These are phyloP conservation scores for Solanum chacoense DNA, from an alignment of 305 asterid genomes.

Conservation along the genomic window DNA sequence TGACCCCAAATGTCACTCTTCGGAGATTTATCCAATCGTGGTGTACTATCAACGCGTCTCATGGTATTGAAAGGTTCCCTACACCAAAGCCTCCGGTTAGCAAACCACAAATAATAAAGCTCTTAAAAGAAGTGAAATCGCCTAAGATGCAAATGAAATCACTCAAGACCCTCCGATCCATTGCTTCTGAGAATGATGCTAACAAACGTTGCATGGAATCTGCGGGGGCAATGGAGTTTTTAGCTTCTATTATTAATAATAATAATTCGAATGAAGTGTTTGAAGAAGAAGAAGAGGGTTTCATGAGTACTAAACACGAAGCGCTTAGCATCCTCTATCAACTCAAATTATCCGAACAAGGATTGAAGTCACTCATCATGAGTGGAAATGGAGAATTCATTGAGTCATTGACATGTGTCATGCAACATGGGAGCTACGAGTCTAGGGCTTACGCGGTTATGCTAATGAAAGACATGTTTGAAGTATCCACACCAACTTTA, in stretches of 20 bases:
- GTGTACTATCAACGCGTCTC: slow-evolving; percentile 2
- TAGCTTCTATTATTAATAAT: slow-evolving; percentile 30
- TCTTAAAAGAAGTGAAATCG: not conserved
- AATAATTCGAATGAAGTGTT: not conserved
- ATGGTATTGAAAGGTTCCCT: slow-evolving; percentile 38
- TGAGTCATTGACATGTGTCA: not conserved
- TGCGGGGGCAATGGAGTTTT: slow-evolving; percentile 33
- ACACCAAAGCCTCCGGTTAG: slow-evolving; percentile 41
- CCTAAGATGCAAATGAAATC: slow-evolving; percentile 23
- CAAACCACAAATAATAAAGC: slow-evolving; percentile 1
- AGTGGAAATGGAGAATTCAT: not conserved
- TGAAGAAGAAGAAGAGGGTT: not conserved
- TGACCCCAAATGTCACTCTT: not conserved
- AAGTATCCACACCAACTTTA: not conserved
- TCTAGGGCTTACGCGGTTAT: slow-evolving; percentile 6
- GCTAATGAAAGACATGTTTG: slow-evolving; percentile 3
- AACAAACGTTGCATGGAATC: slow-evolving; percentile 48
- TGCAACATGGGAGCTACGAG: not conserved
- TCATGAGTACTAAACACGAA: not conserved
- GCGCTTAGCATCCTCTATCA: slow-evolving; percentile 5
- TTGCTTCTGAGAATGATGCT: slow-evolving; percentile 44
- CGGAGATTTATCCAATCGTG: slow-evolving; percentile 11
- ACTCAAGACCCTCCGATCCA: slow-evolving; percentile 36
- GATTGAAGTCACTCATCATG: not conserved
- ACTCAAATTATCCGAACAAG: slow-evolving; percentile 2